A percentile compares a stretch with the other conserved stretches of the same genome.
Conservation (phyloP, 2,329 filamentous ascomycete genomes). For the Dactylellina drechsleri region DNA sequence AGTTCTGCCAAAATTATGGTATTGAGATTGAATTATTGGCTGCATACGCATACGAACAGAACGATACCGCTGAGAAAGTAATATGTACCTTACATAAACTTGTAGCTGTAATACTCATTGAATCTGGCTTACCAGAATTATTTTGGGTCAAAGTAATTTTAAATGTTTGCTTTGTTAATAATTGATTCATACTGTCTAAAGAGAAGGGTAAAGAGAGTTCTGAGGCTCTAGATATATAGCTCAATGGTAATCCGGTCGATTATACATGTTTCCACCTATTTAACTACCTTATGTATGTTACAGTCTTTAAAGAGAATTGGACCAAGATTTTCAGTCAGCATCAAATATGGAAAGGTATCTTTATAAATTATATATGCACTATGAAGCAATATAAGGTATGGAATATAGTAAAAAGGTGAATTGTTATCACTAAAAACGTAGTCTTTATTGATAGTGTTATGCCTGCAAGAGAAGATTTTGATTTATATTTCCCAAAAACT, state of each 20-base stretch:
- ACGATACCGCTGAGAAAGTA: background rate
- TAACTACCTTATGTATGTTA: too few species aligned
- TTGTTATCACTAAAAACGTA: too few species aligned
- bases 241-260: too few species aligned
- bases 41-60: background rate
- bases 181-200: background rate
- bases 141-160: background rate
- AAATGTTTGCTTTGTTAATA: slow-evolving; percentile 1
- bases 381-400: background rate
- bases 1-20: too few species aligned
- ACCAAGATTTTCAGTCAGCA: background rate
- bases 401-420: background rate
- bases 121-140: background rate
- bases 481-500: too few species aligned
- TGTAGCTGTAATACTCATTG: background rate
- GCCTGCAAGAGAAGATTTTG: too few species aligned
- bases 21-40: too few species aligned
- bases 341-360: background rate
- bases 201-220: too few species aligned
- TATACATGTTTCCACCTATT: background rate
- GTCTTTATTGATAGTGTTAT: too few species aligned
- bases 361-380: background rate
- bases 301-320: background rate
- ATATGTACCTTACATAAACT: background rate
- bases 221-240: too few species aligned